These are phyloP conservation scores for Rhodotorula sp. DNA, from an alignment of 1,284 basidiomycete genomes.

Conservation along the genomic window DNA sequence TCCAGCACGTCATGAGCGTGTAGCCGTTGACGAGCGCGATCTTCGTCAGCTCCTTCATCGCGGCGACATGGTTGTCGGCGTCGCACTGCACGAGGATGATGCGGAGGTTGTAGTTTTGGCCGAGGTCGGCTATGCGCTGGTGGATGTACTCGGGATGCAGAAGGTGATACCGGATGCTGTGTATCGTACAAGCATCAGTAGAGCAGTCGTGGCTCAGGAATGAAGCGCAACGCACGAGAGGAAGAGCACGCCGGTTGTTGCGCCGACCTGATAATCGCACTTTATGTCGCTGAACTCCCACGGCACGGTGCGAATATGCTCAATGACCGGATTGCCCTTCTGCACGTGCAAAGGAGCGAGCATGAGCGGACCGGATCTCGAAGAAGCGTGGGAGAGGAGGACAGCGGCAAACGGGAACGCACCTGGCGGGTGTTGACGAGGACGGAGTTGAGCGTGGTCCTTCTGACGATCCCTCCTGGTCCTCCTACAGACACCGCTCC, in stretches of 20 bases:
- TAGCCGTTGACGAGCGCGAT: constrained; percentile 80
- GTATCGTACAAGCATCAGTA: not conserved
- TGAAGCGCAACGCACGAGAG: constrained; percentile 63
- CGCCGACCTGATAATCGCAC: constrained; percentile 91
- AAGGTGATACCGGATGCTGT: constrained; percentile 88
- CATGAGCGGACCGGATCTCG: not conserved
- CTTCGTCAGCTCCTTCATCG: constrained; percentile 91
- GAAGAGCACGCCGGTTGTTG: constrained; percentile 89
- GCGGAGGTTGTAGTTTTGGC: constrained; percentile 75
- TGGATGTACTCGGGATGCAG: constrained; percentile 98
- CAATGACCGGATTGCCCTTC: constrained; percentile 85
- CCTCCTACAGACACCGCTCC: constrained; percentile 11
- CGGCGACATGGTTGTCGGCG: constrained; percentile 84
- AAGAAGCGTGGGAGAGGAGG: constrained; percentile 5
- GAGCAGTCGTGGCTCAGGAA: not conserved
- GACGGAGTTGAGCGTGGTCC: constrained; percentile 56
- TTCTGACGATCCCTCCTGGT: constrained; percentile 28
- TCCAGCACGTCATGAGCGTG: constrained; percentile 89
- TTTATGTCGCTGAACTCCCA: constrained; percentile 95
- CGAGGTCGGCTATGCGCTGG: constrained; percentile 81
- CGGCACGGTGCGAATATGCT: constrained; percentile 78
- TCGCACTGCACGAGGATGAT: constrained; percentile 91
- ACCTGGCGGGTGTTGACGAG: constrained; percentile 68
- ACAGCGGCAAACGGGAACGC: constrained; percentile 45
- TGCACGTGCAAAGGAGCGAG: constrained; percentile 49